phyloP scores from a whole-genome alignment of 2,329 filamentous ascomycete species.

The Alternaria sp. region DNA sequence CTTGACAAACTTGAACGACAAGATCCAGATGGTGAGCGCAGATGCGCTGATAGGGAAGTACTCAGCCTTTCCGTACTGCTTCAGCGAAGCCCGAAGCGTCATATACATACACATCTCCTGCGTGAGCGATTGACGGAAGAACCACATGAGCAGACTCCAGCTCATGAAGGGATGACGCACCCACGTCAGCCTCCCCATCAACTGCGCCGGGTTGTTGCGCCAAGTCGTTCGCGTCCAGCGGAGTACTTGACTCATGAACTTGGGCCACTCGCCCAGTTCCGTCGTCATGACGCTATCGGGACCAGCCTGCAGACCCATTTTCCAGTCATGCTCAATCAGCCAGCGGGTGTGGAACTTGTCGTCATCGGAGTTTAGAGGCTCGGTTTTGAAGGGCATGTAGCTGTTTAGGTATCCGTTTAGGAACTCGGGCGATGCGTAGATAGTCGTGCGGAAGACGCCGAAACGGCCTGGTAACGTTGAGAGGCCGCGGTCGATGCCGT shows the following conservation, averaged over 20 bases:
- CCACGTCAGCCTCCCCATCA: background rate
- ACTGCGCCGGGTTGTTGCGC: background rate
- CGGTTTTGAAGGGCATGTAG: background rate
- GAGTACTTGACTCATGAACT: background rate
- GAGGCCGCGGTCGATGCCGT: background rate
- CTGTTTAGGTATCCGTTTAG: background rate
- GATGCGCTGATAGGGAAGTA: background rate
- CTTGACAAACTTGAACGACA: background rate
- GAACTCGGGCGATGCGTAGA: background rate
- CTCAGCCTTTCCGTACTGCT: background rate
- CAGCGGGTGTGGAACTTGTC: background rate
- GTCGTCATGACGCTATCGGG: background rate
- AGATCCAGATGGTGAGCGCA: background rate
- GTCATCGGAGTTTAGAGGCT: background rate
- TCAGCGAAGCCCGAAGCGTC: background rate
- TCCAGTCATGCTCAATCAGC: background rate
- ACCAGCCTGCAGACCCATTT: background rate
- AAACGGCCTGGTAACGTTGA: slow-evolving; percentile 4
- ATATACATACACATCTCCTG: background rate
- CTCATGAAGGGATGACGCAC: background rate
- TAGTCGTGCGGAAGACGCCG: background rate
- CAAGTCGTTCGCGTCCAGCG: background rate
- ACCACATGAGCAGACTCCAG: background rate
- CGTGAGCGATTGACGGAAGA: background rate
- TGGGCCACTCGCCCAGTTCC: background rate